Evolutionary conservation across 306 rosid genomes (phyloP).

Genomic region (Casuarina glauca): DNA sequence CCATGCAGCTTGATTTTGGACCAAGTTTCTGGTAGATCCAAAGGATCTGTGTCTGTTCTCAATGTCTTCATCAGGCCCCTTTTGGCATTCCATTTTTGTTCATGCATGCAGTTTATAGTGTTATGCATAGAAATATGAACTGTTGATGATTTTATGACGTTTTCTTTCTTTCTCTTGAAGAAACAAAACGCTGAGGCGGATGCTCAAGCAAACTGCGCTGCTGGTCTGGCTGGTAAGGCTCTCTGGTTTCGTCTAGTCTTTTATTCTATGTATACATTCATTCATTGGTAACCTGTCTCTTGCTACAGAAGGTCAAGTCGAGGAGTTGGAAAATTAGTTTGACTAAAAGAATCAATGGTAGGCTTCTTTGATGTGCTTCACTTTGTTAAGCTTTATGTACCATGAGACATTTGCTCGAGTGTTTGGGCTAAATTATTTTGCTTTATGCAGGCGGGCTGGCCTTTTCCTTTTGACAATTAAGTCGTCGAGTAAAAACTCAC

Average conservation of each 20-base stretch:
- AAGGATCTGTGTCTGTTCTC: background rate
- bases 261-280: background rate
- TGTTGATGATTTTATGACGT: slow-evolving; percentile 23
- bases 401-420: slow-evolving; percentile 1
- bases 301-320: slow-evolving; percentile 70
- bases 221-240: slow-evolving; percentile 68
- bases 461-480: slow-evolving; percentile 18
- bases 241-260: slow-evolving; percentile 13
- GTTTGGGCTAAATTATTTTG: slow-evolving; percentile 1
- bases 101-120: background rate
- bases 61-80: background rate
- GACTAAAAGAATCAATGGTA: background rate
- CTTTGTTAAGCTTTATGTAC: background rate
- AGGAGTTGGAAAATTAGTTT: slow-evolving; percentile 39
- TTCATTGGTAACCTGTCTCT: slow-evolving; percentile 20
- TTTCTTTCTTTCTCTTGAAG: slow-evolving; percentile 44
- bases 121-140: background rate
- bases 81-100: background rate
- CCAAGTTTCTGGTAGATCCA: background rate
- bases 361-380: slow-evolving; percentile 21
- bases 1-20: background rate
- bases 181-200: slow-evolving; percentile 79
- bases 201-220: slow-evolving; percentile 83
- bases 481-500: slow-evolving; percentile 18
- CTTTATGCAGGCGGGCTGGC: slow-evolving; percentile 23